Conservation (phyloP, 768 basidiomycete species). For the Mycena pura region DNA sequence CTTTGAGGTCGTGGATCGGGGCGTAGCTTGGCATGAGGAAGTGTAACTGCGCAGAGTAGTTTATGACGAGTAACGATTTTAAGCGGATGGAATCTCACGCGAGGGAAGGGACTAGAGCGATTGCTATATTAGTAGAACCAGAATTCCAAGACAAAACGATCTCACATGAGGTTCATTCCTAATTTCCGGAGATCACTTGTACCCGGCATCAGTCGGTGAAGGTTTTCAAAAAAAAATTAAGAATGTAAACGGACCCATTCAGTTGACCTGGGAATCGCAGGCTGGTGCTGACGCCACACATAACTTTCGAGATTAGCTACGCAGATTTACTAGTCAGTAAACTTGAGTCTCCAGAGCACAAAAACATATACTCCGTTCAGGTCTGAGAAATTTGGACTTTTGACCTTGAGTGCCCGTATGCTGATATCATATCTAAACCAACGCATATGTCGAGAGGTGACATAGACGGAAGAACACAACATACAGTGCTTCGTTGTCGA, state of each 20-base stretch:
- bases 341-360: background rate
- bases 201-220: slow-evolving; percentile 14
- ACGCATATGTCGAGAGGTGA: background rate
- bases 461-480: slow-evolving; percentile 33
- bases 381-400: slow-evolving; percentile 66
- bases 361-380: slow-evolving; percentile 64
- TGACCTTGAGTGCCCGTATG: slow-evolving; percentile 67
- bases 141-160: too few relatives aligned
- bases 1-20: slow-evolving; percentile 78
- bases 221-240: background rate
- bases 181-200: slow-evolving; percentile 85
- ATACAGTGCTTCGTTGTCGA: slow-evolving; percentile 88
- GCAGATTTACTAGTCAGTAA: background rate
- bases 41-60: slow-evolving; percentile 68
- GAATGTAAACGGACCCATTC: slow-evolving; percentile 67
- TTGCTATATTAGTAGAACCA: too few relatives aligned
- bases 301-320: slow-evolving; percentile 83
- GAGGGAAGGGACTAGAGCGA: slow-evolving; percentile 98
- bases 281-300: slow-evolving; percentile 94
- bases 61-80: slow-evolving; percentile 15
- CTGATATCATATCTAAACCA: slow-evolving; percentile 72
- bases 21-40: slow-evolving; percentile 97
- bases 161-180: slow-evolving; percentile 92
- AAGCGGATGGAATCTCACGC: slow-evolving; percentile 53
- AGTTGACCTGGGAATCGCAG: slow-evolving; percentile 93